Evolutionary conservation across 2,329 filamentous ascomycete genomes (phyloP).

Genomic region (Colletotrichum destructivum): DNA sequence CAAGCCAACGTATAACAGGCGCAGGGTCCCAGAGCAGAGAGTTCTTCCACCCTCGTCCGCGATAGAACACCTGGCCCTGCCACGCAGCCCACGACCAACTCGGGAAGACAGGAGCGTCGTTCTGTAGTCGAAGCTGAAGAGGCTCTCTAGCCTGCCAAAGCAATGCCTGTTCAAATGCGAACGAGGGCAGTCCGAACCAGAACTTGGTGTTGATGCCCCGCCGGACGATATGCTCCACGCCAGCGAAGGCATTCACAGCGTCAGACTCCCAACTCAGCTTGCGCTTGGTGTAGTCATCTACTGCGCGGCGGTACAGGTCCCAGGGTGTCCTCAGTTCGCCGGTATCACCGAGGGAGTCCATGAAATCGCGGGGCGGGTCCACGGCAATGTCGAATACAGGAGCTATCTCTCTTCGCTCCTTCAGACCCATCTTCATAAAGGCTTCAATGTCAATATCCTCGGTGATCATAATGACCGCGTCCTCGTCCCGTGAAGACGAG

Average conservation of each 20-base stretch:
- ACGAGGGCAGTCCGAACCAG: neutral
- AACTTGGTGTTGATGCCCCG: neutral
- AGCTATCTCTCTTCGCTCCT: neutral
- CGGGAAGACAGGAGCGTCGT: neutral
- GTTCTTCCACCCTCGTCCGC: neutral
- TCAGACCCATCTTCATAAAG: neutral
- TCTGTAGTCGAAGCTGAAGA: neutral
- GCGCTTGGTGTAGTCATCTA: neutral
- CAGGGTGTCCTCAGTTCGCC: neutral
- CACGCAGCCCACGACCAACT: neutral
- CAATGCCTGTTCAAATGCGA: neutral
- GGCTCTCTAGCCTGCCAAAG: neutral
- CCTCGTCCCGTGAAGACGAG: neutral
- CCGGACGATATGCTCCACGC: neutral
- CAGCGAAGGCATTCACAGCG: neutral
- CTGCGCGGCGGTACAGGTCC: neutral
- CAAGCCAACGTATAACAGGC: neutral
- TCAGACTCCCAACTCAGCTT: neutral
- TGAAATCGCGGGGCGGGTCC: neutral
- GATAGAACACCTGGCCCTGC: neutral
- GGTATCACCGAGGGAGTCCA: neutral
- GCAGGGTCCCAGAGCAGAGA: neutral
- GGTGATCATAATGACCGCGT: neutral
- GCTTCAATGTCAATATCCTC: neutral
- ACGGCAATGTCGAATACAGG: neutral